Conservation (phyloP, 345 rosid genomes). For the Euphorbia pulcherrima region DNA sequence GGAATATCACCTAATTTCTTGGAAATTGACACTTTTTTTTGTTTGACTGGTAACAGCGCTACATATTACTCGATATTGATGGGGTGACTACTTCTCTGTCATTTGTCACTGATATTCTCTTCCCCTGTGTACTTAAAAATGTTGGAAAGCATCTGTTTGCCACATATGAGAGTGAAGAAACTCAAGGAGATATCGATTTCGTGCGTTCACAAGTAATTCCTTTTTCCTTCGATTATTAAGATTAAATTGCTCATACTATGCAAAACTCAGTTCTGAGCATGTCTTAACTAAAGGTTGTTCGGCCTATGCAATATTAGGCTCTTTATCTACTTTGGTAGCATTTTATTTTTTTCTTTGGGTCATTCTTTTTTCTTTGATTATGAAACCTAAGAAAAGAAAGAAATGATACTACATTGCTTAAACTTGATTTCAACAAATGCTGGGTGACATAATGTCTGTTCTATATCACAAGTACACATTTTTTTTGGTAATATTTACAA, state of each 20-base stretch:
- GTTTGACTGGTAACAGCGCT: conserved; percentile 51
- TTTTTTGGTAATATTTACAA: too few relatives aligned
- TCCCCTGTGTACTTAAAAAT: conserved; percentile 81
- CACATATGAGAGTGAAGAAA: conserved; percentile 70
- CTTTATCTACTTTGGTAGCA: too few relatives aligned
- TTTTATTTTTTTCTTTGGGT: too few relatives aligned
- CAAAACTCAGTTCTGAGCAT: too few relatives aligned
- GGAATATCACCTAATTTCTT: neutral
- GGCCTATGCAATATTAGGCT: too few relatives aligned
- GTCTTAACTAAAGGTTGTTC: too few relatives aligned
- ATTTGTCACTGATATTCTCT: conserved; percentile 79
- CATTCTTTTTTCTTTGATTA: too few relatives aligned
- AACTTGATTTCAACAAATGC: neutral
- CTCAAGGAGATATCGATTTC: conserved; percentile 67
- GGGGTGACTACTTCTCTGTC: conserved; percentile 95
- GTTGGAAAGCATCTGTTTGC: conserved; percentile 73
- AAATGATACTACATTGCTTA: neutral
- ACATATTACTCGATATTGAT: conserved; percentile 85
- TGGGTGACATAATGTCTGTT: neutral
- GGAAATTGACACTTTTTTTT: neutral
- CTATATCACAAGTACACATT: too few relatives aligned
- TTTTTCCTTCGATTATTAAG: neutral
- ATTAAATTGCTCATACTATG: too few relatives aligned
- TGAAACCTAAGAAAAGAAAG: neutral
- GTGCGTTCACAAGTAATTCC: conserved; percentile 62